Evolutionary conservation across 2,329 filamentous ascomycete species (phyloP), one percentile per base, ranked within the genome.

Genomic region (Fusarium globosum): DNA sequence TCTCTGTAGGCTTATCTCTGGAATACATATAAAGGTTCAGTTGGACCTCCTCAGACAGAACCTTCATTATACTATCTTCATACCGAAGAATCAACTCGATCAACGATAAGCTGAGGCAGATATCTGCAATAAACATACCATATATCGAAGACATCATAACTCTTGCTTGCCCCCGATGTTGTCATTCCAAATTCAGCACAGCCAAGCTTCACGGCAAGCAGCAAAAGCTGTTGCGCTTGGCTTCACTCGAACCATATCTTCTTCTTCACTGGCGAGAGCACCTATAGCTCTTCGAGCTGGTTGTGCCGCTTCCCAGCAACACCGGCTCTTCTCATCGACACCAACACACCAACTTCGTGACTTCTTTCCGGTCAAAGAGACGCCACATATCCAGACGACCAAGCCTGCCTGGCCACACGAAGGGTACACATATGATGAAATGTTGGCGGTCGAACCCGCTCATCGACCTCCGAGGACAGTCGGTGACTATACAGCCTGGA

Each of bases 401-500:
- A 87, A 87, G 21, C 85, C 92, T 11, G 88, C 91, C 70, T 95
- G 92, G 92, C 87, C 88, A 38, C 92, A 93, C 78, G 91, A 91
- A 68, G 88, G 91, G 68, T 97, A 94, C 81, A 93, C 92, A 35
- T 88, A 93, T 79, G 87, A 93, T 71, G 92, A 98, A 81, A 96
- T 98, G 93, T 85, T 88, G 30, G 83, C 82, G 26, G 89, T 98
- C 56, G 85, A 87, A 51, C 89, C 96, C 7, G 94, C 92, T 28
- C 96, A 98, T 80, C 92, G 96, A 30, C 82, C 91, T 74, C 90
- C 93, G 4, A 87, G 90, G 77, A 92, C 89, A 18, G 87, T 90
- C 79, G 93, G 94, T 9, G 96, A 99, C 81, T 91, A 90, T 84
- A 83, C 92, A 7, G 96, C 96, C 6, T 91, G 96, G 79, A 88